A percentile compares a stretch with the other conserved stretches of the same genome.
phyloP scores from a whole-genome alignment of 169 alveolate genomes.

The Cryptosporidium sp. region DNA sequence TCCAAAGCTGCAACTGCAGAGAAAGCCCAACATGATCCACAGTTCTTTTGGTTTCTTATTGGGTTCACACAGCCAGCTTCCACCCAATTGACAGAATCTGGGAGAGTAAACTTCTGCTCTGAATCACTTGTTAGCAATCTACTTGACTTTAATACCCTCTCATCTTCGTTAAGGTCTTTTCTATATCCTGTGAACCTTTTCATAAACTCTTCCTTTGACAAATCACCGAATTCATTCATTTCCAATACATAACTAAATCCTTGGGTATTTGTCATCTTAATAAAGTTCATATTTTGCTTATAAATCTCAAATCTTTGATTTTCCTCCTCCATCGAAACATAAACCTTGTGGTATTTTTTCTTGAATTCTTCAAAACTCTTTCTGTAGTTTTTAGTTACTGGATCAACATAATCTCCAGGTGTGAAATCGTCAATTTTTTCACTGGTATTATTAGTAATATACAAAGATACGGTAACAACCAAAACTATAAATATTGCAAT shows the following conservation, averaged over 20 bases:
- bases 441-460: constrained; percentile 14
- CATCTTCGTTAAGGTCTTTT: neutral
- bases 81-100: constrained; percentile 78
- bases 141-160: neutral
- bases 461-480: constrained; percentile 9
- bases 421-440: constrained; percentile 26
- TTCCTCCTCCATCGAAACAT: constrained; percentile 67
- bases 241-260: constrained; percentile 75
- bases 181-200: constrained; percentile 70
- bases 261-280: constrained; percentile 70
- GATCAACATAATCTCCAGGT: constrained; percentile 18
- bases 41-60: constrained; percentile 76
- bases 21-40: constrained; percentile 95
- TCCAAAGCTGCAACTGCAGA: constrained; percentile 90
- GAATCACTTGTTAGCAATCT: neutral
- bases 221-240: constrained; percentile 80
- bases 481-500: constrained; percentile 30
- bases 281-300: constrained; percentile 71
- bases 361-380: constrained; percentile 63
- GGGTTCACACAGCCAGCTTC: constrained; percentile 79
- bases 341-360: constrained; percentile 58
- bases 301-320: constrained; percentile 71
- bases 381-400: constrained; percentile 1
- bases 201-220: constrained; percentile 77
- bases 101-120: constrained; percentile 14